phyloP scores from a whole-genome alignment of 2,329 filamentous ascomycete species.

The Fusarium citri region DNA sequence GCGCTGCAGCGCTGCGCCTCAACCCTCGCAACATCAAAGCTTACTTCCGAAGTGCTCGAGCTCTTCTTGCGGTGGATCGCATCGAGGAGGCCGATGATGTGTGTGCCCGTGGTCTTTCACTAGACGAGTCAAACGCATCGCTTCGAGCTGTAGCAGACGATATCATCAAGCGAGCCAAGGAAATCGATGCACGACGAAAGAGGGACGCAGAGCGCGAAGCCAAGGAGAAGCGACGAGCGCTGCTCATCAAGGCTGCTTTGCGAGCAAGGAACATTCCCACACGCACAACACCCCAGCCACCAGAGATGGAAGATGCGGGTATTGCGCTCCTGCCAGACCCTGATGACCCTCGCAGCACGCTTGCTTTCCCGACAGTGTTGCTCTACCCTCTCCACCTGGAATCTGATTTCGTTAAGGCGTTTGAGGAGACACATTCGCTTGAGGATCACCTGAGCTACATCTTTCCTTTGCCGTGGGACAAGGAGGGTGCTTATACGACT shows the following conservation, averaged over 20 bases:
- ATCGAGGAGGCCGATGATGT: conserved; percentile 84
- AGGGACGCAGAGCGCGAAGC: conserved; percentile 67
- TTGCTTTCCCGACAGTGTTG: conserved; percentile 83
- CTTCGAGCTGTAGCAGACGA: conserved; percentile 72
- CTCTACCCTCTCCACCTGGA: conserved; percentile 86
- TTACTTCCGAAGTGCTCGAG: conserved; percentile 84
- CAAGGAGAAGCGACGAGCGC: conserved; percentile 65
- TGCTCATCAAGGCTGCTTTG: conserved; percentile 74
- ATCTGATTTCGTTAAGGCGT: conserved; percentile 91
- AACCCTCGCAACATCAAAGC: conserved; percentile 89
- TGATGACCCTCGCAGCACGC: conserved; percentile 75
- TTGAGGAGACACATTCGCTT: conserved; percentile 80
- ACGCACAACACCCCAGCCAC: conserved; percentile 75
- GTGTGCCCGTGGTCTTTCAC: conserved; percentile 75
- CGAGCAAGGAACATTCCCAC: conserved; percentile 76
- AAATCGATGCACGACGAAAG: conserved; percentile 65
- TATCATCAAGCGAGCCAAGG: conserved; percentile 69
- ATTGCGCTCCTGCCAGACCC: conserved; percentile 78
- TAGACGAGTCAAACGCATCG: conserved; percentile 78
- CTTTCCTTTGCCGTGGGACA: conserved; percentile 90
- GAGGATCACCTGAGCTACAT: conserved; percentile 86
- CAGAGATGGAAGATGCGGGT: conserved; percentile 87
- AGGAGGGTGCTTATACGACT: conserved; percentile 71
- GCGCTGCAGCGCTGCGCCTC: conserved; percentile 79
- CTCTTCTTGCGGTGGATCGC: conserved; percentile 82